Base-by-base conservation (phyloP, 169 alveolate species). In the Plasmodium vinckei region DNA sequence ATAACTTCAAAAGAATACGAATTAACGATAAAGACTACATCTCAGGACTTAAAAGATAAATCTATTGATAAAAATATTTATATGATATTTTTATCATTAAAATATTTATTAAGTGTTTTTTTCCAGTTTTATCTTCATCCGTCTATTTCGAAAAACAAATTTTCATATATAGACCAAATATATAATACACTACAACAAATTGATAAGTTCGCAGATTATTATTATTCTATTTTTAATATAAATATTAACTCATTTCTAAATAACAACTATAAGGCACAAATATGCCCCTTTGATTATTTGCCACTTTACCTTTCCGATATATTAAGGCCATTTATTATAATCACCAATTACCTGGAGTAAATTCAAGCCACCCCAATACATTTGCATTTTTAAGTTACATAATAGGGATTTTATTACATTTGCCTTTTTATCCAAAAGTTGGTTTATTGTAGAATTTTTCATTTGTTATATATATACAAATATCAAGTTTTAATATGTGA, bases 241-340 rank as follows among this genome's bases (percentile, higher is more conserved):
- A 56, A 82, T 69, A 82, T 82, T 68, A 82, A 82, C 59, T 6
- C 33, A 56, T 68, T 82, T 59, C 49, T 21, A 23, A 82, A 46
- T 13, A 27, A 82, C 6, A 54, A 82, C 39, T 82, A 82, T 59
- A 51, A 23, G 25, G 75, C 87, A 59, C 60, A 86, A 70, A n/a
- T 84, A 21, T 68, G 87, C 59, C 42, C 87, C n/a, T 21, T 2
- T 19, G 91, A 69, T 69, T 25, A 84, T 17, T 46, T 84, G 49
- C 91, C 91, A n/a, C 1, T 69, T 19, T 63, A 84, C 42, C 60
- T 84, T 60, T 69, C 86, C 5, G 87, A 84, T 59, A 69, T 84
- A 69, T 68, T 84, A 84, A 68, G 87, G 33, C 87, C 91, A 53
- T 84, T 84, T 84, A 57, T 84, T 47, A 70, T 84, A 69, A 69